Base-by-base conservation (phyloP, 2,329 filamentous ascomycete genomes). In the Apiospora malaysiana region DNA sequence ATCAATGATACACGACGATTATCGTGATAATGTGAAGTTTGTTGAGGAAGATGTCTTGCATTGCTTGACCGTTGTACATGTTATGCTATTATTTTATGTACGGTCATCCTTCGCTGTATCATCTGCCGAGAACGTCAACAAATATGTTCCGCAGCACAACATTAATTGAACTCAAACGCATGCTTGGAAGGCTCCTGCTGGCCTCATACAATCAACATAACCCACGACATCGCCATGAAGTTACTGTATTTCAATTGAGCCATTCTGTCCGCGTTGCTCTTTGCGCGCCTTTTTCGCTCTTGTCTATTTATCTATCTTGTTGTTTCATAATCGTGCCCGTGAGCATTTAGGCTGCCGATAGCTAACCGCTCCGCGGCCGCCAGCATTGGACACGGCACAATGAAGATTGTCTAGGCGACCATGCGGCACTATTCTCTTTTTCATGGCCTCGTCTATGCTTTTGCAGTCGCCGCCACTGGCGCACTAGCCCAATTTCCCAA, bases 401-500 rank as follows among this genome's bases (percentile, higher is more conserved):
- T 59, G 51, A 6, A 59, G 25, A 59, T 18, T 32, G 51, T 21
- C 27, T 59, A 59, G 51, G 51, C 27, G 27, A 59, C 6, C 51
- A 59, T 59, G 51, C 32, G 51, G 32, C 32, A 59, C 21, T 21
- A 63, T 32, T 40, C 32, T 32, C 32, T 63, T n/a, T 6, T 12
- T 10, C 32, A 63, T 63, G 56, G 56, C 32, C 32, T 59, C 51
- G 4, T 16, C 27, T 10, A 32, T 27, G 51, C 51, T n/a, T 16
- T 59, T 27, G 51, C 51, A 25, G 8, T 14, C 90, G 0, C 91
- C 91, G 2, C 83, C 87, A 1, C 51, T 16, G 27, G 51, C 27
- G 7, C 25, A 37, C 6, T 73, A 23, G 77, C 77, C 21, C 78
- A 80, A 23, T 80, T 79, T 68, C 76, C 79, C 68, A 67, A 74